A percentile compares a stretch with the other conserved stretches of the same genome.
These are phyloP conservation scores for Tolypocladium nubicola DNA, from an alignment of 2,329 filamentous ascomycete genomes.

Conservation along the genomic window DNA sequence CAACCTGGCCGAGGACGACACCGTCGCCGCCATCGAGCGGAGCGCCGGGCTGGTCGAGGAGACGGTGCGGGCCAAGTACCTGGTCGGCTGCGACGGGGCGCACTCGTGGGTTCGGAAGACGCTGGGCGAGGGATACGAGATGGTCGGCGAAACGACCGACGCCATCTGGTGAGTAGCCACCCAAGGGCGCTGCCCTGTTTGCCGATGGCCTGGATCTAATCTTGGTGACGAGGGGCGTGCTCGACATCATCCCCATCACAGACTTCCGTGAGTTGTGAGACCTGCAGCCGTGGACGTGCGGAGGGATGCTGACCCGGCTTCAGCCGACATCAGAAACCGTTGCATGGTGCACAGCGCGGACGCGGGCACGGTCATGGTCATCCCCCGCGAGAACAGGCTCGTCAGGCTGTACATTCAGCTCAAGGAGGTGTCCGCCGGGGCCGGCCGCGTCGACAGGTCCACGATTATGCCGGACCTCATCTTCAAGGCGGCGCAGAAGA, in stretches of 20 bases:
- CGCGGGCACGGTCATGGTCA: constrained; percentile 51
- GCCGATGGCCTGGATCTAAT: not conserved
- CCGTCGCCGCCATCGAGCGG: constrained; percentile 33
- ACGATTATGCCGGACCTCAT: constrained; percentile 55
- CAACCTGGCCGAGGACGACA: constrained; percentile 46
- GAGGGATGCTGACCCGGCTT: not conserved
- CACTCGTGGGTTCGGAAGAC: constrained; percentile 53
- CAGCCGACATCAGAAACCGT: constrained; percentile 42
- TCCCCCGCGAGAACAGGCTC: constrained; percentile 52
- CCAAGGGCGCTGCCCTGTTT: not conserved
- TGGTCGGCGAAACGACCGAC: constrained; percentile 45
- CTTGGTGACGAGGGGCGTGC: constrained; percentile 23
- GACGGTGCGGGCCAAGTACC: constrained; percentile 36
- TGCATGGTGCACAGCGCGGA: constrained; percentile 47
- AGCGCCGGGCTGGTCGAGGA: constrained; percentile 15
- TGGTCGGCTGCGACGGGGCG: constrained; percentile 60
- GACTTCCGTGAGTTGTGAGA: constrained; percentile 36
- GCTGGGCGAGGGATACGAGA: constrained; percentile 36
- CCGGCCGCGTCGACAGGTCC: constrained; percentile 42
- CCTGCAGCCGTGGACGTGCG: not conserved
- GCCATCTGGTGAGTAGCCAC: constrained; percentile 28
- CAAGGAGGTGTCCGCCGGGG: constrained; percentile 31
- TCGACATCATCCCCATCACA: constrained; percentile 29
- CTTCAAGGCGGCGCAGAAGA: constrained; percentile 50
- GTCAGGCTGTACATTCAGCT: constrained; percentile 58